Evolutionary conservation across 2,329 filamentous ascomycete genomes (phyloP).

Genomic region (Cadophora sp.): DNA sequence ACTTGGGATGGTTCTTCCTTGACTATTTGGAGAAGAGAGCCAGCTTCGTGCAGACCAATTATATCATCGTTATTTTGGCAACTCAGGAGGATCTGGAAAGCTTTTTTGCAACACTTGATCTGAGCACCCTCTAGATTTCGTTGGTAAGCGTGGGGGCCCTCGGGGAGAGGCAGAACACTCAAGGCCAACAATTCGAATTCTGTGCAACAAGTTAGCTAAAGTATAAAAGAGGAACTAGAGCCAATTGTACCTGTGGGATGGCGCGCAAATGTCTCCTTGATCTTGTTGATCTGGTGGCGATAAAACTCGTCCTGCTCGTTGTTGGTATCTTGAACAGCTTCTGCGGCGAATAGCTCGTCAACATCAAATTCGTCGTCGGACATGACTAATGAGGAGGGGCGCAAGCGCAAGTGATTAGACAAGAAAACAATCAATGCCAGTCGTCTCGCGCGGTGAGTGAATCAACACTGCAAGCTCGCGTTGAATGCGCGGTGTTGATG

Average conservation of each 20-base stretch:
- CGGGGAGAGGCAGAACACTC: background rate
- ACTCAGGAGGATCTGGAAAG: background rate
- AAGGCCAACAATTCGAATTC: conserved; percentile 1
- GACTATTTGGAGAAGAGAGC: conserved; percentile 5
- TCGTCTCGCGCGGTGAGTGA: background rate
- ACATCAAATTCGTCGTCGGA: background rate
- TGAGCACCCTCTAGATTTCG: background rate
- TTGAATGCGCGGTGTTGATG: background rate
- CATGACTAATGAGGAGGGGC: background rate
- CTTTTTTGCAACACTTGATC: background rate
- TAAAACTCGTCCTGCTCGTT: background rate
- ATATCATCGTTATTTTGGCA: background rate
- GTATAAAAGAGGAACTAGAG: background rate
- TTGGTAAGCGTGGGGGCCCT: background rate
- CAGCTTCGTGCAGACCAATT: background rate
- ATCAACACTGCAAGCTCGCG: background rate
- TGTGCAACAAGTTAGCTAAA: background rate
- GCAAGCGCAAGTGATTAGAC: too few species aligned
- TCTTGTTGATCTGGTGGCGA: background rate
- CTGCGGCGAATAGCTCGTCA: background rate
- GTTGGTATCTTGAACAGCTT: background rate
- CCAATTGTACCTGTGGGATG: conserved; percentile 5
- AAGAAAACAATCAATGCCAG: too few species aligned
- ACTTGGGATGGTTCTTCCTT: background rate
- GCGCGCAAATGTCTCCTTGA: background rate